These are phyloP conservation scores for Claviceps purpurea DNA, from an alignment of 2,329 filamentous ascomycete genomes.

Conservation along the genomic window DNA sequence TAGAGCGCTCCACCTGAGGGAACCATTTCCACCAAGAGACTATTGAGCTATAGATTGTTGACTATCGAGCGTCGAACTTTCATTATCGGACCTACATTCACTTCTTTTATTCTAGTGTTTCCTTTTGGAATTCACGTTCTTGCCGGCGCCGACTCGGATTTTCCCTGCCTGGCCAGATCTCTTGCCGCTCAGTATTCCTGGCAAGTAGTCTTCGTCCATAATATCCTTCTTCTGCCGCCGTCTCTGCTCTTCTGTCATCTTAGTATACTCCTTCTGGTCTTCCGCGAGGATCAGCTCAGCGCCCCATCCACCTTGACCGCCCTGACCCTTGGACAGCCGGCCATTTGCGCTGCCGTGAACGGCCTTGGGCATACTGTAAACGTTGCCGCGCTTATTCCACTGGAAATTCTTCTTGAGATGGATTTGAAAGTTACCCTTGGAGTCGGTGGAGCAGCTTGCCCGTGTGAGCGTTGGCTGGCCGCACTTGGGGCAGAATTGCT, in stretches of 20 bases:
- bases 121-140: constrained; percentile 71
- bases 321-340: constrained; percentile 52
- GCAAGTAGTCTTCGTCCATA: constrained; percentile 92
- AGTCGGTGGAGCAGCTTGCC: constrained; percentile 72
- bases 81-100: neutral
- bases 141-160: constrained; percentile 71
- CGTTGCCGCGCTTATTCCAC: constrained; percentile 86
- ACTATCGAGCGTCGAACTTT: neutral
- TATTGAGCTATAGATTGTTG: no score
- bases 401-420: constrained; percentile 92
- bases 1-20: no score
- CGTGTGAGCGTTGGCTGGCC: constrained; percentile 78
- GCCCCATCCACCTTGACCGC: constrained; percentile 82
- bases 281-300: constrained; percentile 72
- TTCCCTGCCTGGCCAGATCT: constrained; percentile 50
- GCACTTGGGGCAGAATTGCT: constrained; percentile 87
- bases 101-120: constrained; percentile 23
- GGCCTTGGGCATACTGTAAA: constrained; percentile 87
- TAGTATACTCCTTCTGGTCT: constrained; percentile 86
- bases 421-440: constrained; percentile 66
- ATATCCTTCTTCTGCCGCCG: constrained; percentile 62
- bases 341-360: constrained; percentile 69
- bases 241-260: constrained; percentile 48
- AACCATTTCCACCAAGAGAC: no score
- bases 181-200: constrained; percentile 70